Base-by-base conservation (phyloP, 2,329 filamentous ascomycete genomes). In the Venturia pyrina region DNA sequence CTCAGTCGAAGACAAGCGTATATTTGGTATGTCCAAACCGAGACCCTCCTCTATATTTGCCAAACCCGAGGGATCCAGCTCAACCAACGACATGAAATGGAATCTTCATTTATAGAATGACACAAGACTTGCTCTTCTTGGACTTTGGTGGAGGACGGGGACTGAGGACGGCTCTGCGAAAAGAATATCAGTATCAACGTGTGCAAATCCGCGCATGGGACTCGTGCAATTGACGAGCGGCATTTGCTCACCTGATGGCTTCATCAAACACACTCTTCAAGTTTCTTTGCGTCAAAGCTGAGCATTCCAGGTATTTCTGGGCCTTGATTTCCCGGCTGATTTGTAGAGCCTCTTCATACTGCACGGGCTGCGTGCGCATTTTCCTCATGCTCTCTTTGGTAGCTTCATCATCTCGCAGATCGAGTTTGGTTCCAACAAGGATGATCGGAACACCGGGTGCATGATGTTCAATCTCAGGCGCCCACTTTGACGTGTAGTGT, bases 191-290 rank as follows among this genome's bases (percentile, higher is more conserved):
- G 63, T 19, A 43, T 62, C 21, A 19, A n/a, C 21, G 13, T n/a
- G 5, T 17, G 43, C 15, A n/a, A 5, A 17, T 17, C 15, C 43
- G 43, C 44, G 44, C 21, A 24, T 53, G 13, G 28, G 10, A 53
- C 2, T 24, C 48, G 48, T 24, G 48, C 48, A 53, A 13, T 53
- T 21, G 21, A 13, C 21, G 48, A 21, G 28, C 5, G 37, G n/a
- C 15, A 62, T 11, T n/a, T 46, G 40, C 88, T 72, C 81, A 98
- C 95, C 95, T 89, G 75, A 99, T 99, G 43, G 95, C 95, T 80
- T 97, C 93, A 75, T 99, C 95, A 75, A 99, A 99, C 62, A 99
- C 95, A 73, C 91, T 96, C 87, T 99, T 99, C 72, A 99, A 79
- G 78, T 97, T 97, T 74, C 93, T 85, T 82, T 98, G 95, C 46